Evolutionary conservation across 768 basidiomycete genomes (phyloP).

Genomic region (Candolleomyces aberdarensis): DNA sequence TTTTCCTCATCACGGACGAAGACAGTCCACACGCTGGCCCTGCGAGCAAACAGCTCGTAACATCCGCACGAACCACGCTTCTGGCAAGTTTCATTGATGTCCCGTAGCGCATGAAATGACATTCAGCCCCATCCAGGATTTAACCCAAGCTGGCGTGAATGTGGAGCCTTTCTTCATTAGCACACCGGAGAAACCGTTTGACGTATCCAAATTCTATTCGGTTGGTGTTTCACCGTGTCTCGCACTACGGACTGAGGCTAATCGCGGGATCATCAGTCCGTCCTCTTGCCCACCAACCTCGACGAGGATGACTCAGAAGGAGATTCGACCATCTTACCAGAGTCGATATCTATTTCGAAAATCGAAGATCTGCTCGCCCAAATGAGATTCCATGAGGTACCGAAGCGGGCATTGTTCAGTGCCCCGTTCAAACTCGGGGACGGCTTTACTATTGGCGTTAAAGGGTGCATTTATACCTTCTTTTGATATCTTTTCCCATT

Average conservation of each 20-base stretch:
- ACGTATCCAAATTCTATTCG: conserved; percentile 73
- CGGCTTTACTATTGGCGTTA: conserved; percentile 73
- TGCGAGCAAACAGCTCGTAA: conserved; percentile 56
- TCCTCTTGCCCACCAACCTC: conserved; percentile 54
- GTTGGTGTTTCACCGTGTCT: conserved; percentile 36
- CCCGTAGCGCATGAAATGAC: background rate
- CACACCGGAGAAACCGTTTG: conserved; percentile 62
- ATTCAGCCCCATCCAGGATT: conserved; percentile 50
- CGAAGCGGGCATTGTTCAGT: conserved; percentile 80
- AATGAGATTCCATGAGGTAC: conserved; percentile 78
- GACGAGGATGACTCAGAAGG: conserved; percentile 44
- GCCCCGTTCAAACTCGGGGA: conserved; percentile 78
- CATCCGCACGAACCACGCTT: conserved; percentile 69
- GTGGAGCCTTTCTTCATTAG: conserved; percentile 91
- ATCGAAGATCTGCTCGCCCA: conserved; percentile 76
- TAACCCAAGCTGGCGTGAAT: conserved; percentile 72
- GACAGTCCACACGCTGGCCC: conserved; percentile 68
- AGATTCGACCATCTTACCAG: conserved; percentile 49
- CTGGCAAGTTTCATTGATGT: conserved; percentile 39
- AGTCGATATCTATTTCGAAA: conserved; percentile 72
- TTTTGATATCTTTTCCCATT: background rate
- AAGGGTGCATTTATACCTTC: conserved; percentile 51
- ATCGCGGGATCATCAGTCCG: conserved; percentile 39
- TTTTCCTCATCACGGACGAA: conserved; percentile 91
- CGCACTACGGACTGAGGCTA: background rate